Conservation (phyloP, 805 yeast species). For the Deakozyma indianensis region DNA sequence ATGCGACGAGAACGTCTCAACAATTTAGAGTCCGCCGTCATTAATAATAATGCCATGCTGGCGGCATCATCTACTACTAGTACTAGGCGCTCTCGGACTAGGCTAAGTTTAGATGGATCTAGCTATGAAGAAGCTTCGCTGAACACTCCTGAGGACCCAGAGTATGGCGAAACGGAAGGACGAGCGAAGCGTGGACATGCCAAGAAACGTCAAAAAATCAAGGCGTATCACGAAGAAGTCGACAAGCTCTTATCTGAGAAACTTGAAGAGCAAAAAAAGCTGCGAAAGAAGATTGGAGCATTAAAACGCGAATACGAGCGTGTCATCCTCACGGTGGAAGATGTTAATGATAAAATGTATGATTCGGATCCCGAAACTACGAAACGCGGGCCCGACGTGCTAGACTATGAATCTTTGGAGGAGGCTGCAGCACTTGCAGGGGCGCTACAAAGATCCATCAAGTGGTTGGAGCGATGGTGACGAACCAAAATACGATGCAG, state of each 20-base stretch:
- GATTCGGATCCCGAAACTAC: not conserved
- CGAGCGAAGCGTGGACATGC: not conserved
- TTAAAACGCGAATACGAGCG: not conserved
- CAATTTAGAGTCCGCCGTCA: conserved; percentile 17
- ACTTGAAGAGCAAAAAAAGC: not conserved
- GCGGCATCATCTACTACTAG: not conserved
- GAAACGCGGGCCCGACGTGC: not conserved
- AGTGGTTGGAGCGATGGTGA: not conserved
- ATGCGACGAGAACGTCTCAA: conserved; percentile 25
- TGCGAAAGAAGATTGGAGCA: not conserved
- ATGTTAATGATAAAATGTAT: not conserved
- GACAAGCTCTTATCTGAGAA: not conserved
- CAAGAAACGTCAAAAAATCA: not conserved
- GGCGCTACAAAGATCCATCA: not conserved
- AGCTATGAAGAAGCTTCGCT: not conserved
- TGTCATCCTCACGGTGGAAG: not conserved
- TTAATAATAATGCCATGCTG: not conserved
- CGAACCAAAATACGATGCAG: too few relatives aligned
- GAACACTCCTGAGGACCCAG: not conserved
- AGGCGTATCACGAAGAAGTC: not conserved
- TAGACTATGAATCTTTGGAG: not conserved
- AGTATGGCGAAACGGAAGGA: not conserved
- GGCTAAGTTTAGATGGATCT: not conserved
- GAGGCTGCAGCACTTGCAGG: not conserved
- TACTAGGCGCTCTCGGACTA: not conserved